These are phyloP conservation scores for Xerocomellus amylosporus DNA, from an alignment of 768 basidiomycete genomes.

Conservation along the genomic window DNA sequence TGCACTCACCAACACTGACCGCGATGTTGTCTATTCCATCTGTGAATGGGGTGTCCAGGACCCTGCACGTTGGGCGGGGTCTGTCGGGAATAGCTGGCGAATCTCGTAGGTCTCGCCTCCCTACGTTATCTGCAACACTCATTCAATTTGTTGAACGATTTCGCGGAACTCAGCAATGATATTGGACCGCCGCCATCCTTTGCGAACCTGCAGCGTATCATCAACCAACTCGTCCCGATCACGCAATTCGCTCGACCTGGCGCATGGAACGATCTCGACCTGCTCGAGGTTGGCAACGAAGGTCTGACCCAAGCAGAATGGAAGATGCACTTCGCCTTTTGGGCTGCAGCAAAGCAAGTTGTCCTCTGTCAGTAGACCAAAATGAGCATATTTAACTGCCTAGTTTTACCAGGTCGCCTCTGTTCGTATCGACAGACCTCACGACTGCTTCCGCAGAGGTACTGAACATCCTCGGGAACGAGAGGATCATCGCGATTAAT, in stretches of 20 bases:
- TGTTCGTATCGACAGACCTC: slow-evolving; percentile 11
- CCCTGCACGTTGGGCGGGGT: slow-evolving; percentile 46
- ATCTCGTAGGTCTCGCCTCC: slow-evolving; percentile 37
- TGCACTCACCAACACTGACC: not conserved
- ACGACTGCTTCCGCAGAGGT: not conserved
- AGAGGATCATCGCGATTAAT: slow-evolving; percentile 6
- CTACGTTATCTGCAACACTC: not conserved
- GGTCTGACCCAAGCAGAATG: slow-evolving; percentile 34
- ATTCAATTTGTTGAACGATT: not conserved
- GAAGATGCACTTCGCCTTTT: slow-evolving; percentile 12
- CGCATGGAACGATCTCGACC: slow-evolving; percentile 50
- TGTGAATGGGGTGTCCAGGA: slow-evolving; percentile 53
- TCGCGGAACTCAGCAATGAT: slow-evolving; percentile 2
- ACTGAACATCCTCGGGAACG: slow-evolving; percentile 6
- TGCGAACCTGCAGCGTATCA: slow-evolving; percentile 11
- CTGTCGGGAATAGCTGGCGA: slow-evolving; percentile 51
- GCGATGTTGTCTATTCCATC: slow-evolving; percentile 45
- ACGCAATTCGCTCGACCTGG: slow-evolving; percentile 47
- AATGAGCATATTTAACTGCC: not conserved
- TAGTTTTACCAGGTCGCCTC: slow-evolving; percentile 6
- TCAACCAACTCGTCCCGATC: slow-evolving; percentile 39
- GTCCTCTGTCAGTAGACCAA: not conserved
- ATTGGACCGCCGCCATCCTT: slow-evolving; percentile 11
- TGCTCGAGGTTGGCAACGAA: slow-evolving; percentile 51
- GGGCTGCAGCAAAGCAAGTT: slow-evolving; percentile 13